These are phyloP conservation scores for Yamadazyma philogaea DNA, from an alignment of 805 yeast species.

Conservation along the genomic window DNA sequence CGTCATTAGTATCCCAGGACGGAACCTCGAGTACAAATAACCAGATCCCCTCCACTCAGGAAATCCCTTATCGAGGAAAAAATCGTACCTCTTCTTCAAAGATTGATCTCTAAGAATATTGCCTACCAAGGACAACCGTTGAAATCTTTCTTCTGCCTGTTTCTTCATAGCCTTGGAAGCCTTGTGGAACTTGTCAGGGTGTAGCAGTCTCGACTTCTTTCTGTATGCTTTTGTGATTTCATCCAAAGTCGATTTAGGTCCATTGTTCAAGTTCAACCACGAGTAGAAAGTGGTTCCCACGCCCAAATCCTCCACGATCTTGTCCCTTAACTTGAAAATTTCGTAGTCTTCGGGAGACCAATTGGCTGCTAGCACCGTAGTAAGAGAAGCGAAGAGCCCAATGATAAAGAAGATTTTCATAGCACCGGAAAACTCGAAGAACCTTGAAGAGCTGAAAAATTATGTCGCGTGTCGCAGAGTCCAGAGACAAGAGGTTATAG, in stretches of 20 bases:
- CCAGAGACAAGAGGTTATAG: not conserved
- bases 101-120: conserved; percentile 60
- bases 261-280: conserved; percentile 53
- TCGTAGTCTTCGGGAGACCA: conserved; percentile 76
- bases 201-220: conserved; percentile 65
- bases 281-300: conserved; percentile 60
- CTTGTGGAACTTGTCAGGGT: conserved; percentile 71
- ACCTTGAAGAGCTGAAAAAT: conserved; percentile 1
- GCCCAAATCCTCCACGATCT: conserved; percentile 62
- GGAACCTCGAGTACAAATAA: conserved; percentile 61
- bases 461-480: conserved; percentile 1
- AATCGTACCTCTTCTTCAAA: conserved; percentile 73
- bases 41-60: conserved; percentile 76
- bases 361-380: conserved; percentile 23
- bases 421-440: no score
- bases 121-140: conserved; percentile 72
- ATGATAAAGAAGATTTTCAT: conserved; percentile 6
- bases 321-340: conserved; percentile 69
- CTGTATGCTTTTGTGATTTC: conserved; percentile 67
- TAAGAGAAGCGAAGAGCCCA: conserved; percentile 3
- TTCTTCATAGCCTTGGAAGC: conserved; percentile 34
- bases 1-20: conserved; percentile 60
- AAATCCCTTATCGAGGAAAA: conserved; percentile 77
- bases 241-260: conserved; percentile 45
- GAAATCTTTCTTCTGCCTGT: conserved; percentile 65